Evolutionary conservation across 331 rosid species (phyloP), one percentile per base, ranked within the genome.

Genomic region (Phaseolus coccineus): DNA sequence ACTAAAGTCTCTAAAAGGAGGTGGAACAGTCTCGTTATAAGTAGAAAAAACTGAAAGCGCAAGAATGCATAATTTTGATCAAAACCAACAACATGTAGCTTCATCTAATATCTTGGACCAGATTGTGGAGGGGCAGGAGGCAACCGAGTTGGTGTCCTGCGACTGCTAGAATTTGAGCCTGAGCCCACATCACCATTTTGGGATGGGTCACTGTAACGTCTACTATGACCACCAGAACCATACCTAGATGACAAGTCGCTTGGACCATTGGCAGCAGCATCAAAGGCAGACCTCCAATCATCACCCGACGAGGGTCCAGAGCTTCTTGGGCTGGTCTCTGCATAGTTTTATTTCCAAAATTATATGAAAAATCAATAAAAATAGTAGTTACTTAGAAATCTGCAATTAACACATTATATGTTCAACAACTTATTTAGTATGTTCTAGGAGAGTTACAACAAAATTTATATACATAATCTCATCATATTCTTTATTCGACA

Each of bases 231-330:
- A 31, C 90, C 91, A 31, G 97, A 87, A 72, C 97, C 89, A 67
- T 63, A 85, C 55, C 87, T 85, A 71, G 87, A 81, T 22, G 59
- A 47, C 50, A 50, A 81, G 77, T 88, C 92, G 3, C 77, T 48
- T 40, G 91, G 87, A 64, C 97, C 96, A 71, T 89, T 95, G 46
- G 97, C 97, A 31, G 99, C 97, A 24, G 96, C 91, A 77, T 95
- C 98, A 83, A 95, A 95, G 7, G 98, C 99, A 71, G 98, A 89
- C 81, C 97, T 91, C 98, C 99, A 95, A 77, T 95, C 99, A 80
- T 93, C 97, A 70, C 94, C 94, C 53, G 85, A 61, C 27, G 89
- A 22, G 46, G 90, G 67, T 71, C 84, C 90, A 62, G 86, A 72
- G 76, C 86, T 87, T 84, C 84, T 88, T 67, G 94, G 91, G 85